Base-by-base conservation (phyloP, 1,284 basidiomycete genomes). In the Sparassis latifolia region DNA sequence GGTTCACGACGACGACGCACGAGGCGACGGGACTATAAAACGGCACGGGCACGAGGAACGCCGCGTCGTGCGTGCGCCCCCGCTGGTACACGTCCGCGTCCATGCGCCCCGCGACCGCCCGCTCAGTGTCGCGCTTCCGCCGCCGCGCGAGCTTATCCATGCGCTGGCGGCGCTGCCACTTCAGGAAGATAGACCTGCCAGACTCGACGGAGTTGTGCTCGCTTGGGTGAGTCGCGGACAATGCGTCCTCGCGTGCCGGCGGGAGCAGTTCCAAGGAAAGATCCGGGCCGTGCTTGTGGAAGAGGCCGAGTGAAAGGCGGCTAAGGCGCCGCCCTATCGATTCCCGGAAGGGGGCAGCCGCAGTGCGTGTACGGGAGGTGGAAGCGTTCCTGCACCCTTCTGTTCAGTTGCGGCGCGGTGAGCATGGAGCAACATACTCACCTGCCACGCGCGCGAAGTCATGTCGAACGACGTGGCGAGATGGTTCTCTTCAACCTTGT, bases 151-250 rank as follows among this genome's bases (percentile, higher is more conserved):
- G 29, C 57, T 62, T 62, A 37, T 45, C 44, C 32, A 52, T 44
- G 12, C 59, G 60, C 41, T 42, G 32, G 28, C 32, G 20, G 3
- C 52, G 52, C 43, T 54, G 50, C 30, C 51, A 43, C 40, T 53
- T 52, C 10, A 51, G 47, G 6, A 10, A 20, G n/a, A 40, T 27
- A 30, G 50, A 37, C 45, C 50, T 47, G 39, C 45, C 42, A 12
- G 48, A 35, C 12, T 31, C 43, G 32, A 57, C 52, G 2, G 58
- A 57, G 45, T 69, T 68, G 52, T 72, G 70, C 32, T 65, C 55
- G 40, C 71, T 74, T 3, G 71, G 70, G 50, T 72, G 71, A 9
- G 70, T 71, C 12, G 67, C 70, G 10, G 64, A 64, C 43, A 65
- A 58, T 10, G 57, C 54, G 35, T 56, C 58, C 9, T 53, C 52